A percentile compares a stretch with the other conserved stretches of the same genome.
phyloP scores from a whole-genome alignment of 192 early-diverging fungal species.

The Podila epicladia region DNA sequence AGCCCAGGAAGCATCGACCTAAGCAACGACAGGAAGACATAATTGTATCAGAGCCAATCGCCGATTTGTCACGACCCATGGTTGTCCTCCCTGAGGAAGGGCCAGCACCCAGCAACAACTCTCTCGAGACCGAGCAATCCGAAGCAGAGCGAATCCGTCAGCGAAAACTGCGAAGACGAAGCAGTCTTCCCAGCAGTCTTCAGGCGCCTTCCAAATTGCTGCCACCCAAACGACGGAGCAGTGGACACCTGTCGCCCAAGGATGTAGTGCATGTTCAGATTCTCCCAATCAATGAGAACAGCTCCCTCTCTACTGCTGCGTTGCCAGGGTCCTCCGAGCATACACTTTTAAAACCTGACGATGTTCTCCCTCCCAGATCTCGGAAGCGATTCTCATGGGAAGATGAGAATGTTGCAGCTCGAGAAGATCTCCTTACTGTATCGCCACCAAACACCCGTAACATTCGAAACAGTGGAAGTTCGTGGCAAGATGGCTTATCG shows the following conservation, averaged over 20 bases:
- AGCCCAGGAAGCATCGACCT: neutral
- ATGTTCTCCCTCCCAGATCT: neutral
- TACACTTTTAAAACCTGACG: neutral
- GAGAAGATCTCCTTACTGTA: conserved; percentile 23
- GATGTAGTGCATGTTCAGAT: neutral
- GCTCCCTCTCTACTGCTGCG: neutral
- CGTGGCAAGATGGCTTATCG: conserved; percentile 19
- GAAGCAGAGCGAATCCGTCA: conserved; percentile 13
- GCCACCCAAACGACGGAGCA: conserved; percentile 21
- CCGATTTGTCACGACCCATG: too few species aligned
- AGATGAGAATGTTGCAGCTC: conserved; percentile 25
- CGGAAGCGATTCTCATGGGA: conserved; percentile 44
- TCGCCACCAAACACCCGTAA: neutral
- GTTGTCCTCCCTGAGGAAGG: too few species aligned
- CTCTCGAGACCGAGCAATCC: neutral
- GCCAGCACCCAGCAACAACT: neutral
- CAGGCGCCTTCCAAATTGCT: conserved; percentile 21
- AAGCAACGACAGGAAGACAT: neutral
- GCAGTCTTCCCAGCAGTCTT: conserved; percentile 45
- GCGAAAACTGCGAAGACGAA: conserved; percentile 17
- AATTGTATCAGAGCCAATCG: neutral
- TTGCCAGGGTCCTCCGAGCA: neutral
- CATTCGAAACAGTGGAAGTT: neutral
- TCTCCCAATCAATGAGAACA: neutral
- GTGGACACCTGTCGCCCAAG: neutral